A percentile compares a stretch with the other conserved stretches of the same genome.
These are phyloP conservation scores for Skeletonema marinoi DNA, from an alignment of 108 stramenopile genomes.

Conservation along the genomic window DNA sequence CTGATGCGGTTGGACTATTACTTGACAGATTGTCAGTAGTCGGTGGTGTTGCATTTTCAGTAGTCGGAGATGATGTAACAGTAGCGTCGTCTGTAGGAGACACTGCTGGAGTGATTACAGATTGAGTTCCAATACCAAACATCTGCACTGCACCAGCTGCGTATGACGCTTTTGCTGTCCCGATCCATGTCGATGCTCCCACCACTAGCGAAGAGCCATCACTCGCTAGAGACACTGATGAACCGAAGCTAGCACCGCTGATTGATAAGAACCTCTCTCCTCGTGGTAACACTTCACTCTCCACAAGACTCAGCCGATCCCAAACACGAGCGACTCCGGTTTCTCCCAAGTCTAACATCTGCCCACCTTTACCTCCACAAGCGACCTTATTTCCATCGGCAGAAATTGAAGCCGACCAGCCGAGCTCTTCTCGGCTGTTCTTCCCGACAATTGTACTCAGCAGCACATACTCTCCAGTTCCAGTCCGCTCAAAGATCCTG, in stretches of 20 bases:
- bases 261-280: not conserved
- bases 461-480: slow-evolving; percentile 5
- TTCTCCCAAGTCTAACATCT: too few relatives aligned
- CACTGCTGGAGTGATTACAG: not conserved
- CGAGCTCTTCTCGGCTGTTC: slow-evolving; percentile 20
- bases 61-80: not conserved
- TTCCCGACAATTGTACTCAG: slow-evolving; percentile 12
- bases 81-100: not conserved
- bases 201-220: not conserved
- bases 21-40: not conserved
- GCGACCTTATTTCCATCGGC: slow-evolving; percentile 21
- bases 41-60: not conserved
- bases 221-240: not conserved
- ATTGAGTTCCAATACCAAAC: not conserved
- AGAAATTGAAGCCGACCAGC: slow-evolving; percentile 31
- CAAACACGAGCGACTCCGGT: too few relatives aligned
- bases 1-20: not conserved
- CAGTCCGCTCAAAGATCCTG: not conserved
- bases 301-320: too few relatives aligned
- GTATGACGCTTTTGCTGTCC: not conserved
- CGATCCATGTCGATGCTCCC: not conserved
- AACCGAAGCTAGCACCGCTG: not conserved
- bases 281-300: too few relatives aligned
- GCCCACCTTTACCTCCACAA: slow-evolving; percentile 18
- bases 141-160: not conserved